Evolutionary conservation across 306 rosid species (phyloP), one percentile per base, ranked within the genome.

Genomic region (Cicer chorassanicum): DNA sequence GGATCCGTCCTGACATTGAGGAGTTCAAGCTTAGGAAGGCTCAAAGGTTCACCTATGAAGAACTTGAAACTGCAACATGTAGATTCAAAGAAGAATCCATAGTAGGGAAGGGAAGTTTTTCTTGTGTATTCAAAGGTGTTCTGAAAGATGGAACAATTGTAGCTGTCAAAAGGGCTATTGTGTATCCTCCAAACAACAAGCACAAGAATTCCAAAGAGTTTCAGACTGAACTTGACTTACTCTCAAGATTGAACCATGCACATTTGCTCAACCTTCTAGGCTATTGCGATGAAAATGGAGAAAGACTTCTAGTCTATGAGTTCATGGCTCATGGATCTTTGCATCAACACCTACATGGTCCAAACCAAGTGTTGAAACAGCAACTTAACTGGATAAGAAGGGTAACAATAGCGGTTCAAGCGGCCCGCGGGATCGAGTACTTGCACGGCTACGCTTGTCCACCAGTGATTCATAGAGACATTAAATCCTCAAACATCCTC

Each of bases 241-340:
- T 92, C 51, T 90, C 98, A 0, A 86, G 98, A 65, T 71, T 92
- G 77, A 90, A 92, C 83, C 98, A 92, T 70, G 94, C 98, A 0
- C 98, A 92, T 84, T 70, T 92, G 81, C 98, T 92, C 65, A 92
- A 90, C 63, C 88, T 92, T 9, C 88, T 92, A 13, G 98, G 96
- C 11, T 92, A 90, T 78, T 92, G 96, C 56, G 94, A 90, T 82
- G 96, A 92, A 76, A 92, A 90, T 1, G 91, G 89, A 12, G 90
- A 92, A 81, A 86, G 98, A 16, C 98, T 92, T 80, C 90, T 94
- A 41, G 98, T 92, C 16, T 92, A 92, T 15, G 96, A 92, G 86
- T 92, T 78, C 90, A 92, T 92, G 96, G 96, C 94, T 74, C 90
- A 92, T 82, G 96, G 98, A 1, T 92, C 96, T n/a, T 82, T 90